phyloP scores from a whole-genome alignment of 2,329 filamentous ascomycete genomes.

The Phyllosticta paracitricarpa region DNA sequence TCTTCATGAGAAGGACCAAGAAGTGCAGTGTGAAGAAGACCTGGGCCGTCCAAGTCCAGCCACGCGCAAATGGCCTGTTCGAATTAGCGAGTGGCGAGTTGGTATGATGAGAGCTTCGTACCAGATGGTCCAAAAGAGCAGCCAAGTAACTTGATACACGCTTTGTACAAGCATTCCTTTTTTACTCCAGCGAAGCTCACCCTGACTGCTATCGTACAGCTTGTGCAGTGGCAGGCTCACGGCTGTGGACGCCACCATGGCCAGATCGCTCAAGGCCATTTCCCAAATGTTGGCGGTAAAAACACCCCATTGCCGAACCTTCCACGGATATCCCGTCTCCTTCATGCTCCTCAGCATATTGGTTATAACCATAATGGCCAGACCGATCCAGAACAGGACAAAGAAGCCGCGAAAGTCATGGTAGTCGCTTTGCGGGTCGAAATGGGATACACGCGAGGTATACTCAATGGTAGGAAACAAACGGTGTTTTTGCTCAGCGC shows the following conservation, averaged over 20 bases:
- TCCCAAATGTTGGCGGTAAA: conserved; percentile 87
- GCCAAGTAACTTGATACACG: conserved; percentile 68
- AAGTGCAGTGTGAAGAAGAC: conserved; percentile 90
- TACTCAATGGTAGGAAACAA: conserved; percentile 93
- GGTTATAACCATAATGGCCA: conserved; percentile 94
- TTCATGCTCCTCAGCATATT: conserved; percentile 88
- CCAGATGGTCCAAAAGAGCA: conserved; percentile 60
- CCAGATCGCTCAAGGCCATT: conserved; percentile 67
- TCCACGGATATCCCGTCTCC: conserved; percentile 80
- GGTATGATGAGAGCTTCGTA: not conserved
- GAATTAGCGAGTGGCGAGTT: conserved; percentile 33
- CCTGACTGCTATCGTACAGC: conserved; percentile 48
- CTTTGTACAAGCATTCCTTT: conserved; percentile 78
- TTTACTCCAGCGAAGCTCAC: conserved; percentile 58
- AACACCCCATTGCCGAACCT: conserved; percentile 76
- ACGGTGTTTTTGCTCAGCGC: conserved; percentile 69
- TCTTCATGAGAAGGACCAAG: conserved; percentile 92
- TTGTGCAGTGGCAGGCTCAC: conserved; percentile 65
- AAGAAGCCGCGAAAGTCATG: conserved; percentile 96
- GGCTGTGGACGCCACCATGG: conserved; percentile 72
- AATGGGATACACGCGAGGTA: conserved; percentile 82
- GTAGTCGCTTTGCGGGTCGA: conserved; percentile 86
- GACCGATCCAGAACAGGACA: conserved; percentile 92
- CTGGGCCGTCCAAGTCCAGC: conserved; percentile 96
- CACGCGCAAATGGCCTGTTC: conserved; percentile 58